These are phyloP conservation scores for Dryadomyces quercivorus DNA, from an alignment of 2,329 filamentous ascomycete genomes.

Conservation along the genomic window DNA sequence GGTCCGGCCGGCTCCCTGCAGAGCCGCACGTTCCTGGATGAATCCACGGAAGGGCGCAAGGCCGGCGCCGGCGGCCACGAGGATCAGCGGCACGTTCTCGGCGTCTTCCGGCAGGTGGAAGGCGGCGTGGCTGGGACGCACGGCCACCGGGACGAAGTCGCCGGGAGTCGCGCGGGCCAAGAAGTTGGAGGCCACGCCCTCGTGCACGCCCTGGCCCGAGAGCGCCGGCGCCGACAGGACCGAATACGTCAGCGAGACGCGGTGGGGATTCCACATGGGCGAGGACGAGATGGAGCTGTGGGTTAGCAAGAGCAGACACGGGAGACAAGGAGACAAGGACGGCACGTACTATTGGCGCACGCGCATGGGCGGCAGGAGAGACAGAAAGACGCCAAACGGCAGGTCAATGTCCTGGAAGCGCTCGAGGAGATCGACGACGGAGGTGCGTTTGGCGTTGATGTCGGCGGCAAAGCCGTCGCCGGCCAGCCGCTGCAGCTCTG, in stretches of 20 bases:
- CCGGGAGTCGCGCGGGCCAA: conserved; percentile 34
- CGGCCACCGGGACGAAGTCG: conserved; percentile 37
- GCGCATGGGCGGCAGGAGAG: conserved; percentile 65
- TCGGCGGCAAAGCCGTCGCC: conserved; percentile 34
- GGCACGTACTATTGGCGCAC: conserved; percentile 51
- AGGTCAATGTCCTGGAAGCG: conserved; percentile 46
- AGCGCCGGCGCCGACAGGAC: conserved; percentile 47
- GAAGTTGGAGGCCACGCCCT: conserved; percentile 51
- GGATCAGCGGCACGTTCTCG: conserved; percentile 36
- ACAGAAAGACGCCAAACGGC: conserved; percentile 54
- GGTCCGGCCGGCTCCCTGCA: conserved; percentile 33
- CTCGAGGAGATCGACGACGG: conserved; percentile 58
- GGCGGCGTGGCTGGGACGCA: conserved; percentile 27
- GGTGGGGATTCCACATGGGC: conserved; percentile 43
- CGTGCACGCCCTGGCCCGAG: conserved; percentile 34
- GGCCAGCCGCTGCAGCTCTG: conserved; percentile 33
- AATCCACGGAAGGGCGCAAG: conserved; percentile 53
- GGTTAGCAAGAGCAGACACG: conserved; percentile 11
- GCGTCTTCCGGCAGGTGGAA: conserved; percentile 37
- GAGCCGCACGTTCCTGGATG: conserved; percentile 45
- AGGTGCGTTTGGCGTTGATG: conserved; percentile 44
- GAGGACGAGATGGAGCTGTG: conserved; percentile 60
- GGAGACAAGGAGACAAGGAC: background rate
- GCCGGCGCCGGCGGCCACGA: conserved; percentile 40
- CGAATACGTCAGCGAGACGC: conserved; percentile 55